Conservation (phyloP, 306 rosid genomes). For the Fragaria ananassa region DNA sequence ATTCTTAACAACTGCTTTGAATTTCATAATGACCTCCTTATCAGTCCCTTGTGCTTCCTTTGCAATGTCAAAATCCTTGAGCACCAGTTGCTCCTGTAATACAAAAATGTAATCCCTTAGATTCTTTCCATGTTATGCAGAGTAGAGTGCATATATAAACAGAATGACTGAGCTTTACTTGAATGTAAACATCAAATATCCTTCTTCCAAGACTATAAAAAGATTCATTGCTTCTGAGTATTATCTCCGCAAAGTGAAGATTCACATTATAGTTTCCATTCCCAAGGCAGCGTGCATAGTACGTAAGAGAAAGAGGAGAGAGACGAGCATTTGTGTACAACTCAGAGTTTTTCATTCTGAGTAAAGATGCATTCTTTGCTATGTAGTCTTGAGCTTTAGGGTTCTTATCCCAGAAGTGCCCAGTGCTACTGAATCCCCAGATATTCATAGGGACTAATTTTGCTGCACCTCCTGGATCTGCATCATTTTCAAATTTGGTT, state of each 20-base stretch:
- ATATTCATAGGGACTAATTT: background rate
- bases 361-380: constrained; percentile 18
- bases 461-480: background rate
- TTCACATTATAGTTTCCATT: constrained; percentile 47
- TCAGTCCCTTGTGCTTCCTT: constrained; percentile 30
- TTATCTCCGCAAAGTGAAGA: constrained; percentile 57
- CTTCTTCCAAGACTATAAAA: constrained; percentile 51
- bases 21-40: constrained; percentile 23
- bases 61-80: constrained; percentile 49
- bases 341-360: constrained; percentile 28
- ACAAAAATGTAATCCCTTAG: background rate
- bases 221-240: constrained; percentile 38
- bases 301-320: constrained; percentile 53
- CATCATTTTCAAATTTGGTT: background rate
- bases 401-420: constrained; percentile 36
- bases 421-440: constrained; percentile 61
- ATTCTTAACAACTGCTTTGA: constrained; percentile 28
- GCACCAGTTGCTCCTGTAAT: constrained; percentile 35
- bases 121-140: background rate
- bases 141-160: background rate
- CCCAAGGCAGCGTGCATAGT: constrained; percentile 49
- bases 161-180: constrained; percentile 33
- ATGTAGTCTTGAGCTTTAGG: constrained; percentile 23
- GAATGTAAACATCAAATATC: constrained; percentile 56
- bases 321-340: constrained; percentile 50